Evolutionary conservation across 1,139 yeast species (phyloP), one percentile per base, ranked within the genome.

Genomic region (Protomyces inundatus): DNA sequence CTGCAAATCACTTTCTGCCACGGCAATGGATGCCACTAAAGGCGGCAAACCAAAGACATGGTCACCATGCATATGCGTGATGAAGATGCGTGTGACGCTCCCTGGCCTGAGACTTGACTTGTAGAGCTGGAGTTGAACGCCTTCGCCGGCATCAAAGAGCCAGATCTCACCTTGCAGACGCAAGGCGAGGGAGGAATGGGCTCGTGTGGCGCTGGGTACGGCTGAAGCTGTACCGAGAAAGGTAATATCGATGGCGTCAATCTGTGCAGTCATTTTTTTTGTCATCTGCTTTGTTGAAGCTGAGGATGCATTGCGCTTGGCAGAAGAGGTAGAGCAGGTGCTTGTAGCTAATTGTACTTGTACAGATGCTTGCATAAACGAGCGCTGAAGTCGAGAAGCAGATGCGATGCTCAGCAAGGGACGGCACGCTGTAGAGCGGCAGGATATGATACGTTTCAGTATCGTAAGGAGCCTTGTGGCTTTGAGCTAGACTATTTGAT

Each of bases 21-120:
- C 58, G 12, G 64, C 58, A 16, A 60, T 30, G 33, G 58, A 45
- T 33, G 53, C 34, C 12, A 60, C 58, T n/a, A 46, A 51, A 23
- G 58, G 64, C 30, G 37, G 57, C 48, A 60, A 33, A 5, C 64
- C 64, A 39, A 61, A 61, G 16, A 54, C 60, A 46, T 61, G 64
- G 34, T 61, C 64, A 6, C 64, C 64, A 37, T 61, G 64, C 55
- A 61, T 53, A 55, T 61, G 64, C 12, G 64, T 61, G 30, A 61
- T 39, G 46, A 61, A 61, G 36, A 61, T 61, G 12, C 55, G 39
- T 12, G 32, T 40, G 34, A 61, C 61, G 23, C 55, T 46, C 36
- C 61, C 60, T 12, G 54, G 36, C 53, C 37, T 54, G 6, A 61
- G 10, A 6, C 48, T n/a, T 16, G 61, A 54, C 39, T 54, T 53